Conservation (phyloP, 23 red algal species). For the Gracilariopsis chorda region DNA sequence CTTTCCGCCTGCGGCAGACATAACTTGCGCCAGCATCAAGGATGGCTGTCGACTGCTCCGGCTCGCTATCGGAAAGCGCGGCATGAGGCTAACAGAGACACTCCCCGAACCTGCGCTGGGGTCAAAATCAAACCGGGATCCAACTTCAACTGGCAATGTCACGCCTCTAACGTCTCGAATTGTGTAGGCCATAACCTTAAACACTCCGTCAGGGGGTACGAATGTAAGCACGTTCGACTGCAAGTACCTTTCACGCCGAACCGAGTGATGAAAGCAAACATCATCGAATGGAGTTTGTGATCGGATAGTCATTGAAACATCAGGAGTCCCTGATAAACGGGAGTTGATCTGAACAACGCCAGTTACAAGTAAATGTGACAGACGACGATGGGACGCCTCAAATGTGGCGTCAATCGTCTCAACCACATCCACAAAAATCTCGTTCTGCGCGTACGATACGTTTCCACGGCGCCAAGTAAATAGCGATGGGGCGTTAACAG, state of each 20-base stretch:
- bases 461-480: slow-evolving; percentile 64
- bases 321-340: slow-evolving; percentile 78
- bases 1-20: slow-evolving; percentile 60
- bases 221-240: slow-evolving; percentile 69
- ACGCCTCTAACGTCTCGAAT: slow-evolving; percentile 48
- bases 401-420: slow-evolving; percentile 78
- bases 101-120: slow-evolving; percentile 17
- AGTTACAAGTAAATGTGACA: slow-evolving; percentile 49
- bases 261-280: slow-evolving; percentile 73
- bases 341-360: slow-evolving; percentile 68
- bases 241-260: slow-evolving; percentile 51
- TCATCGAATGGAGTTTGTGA: slow-evolving; percentile 56
- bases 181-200: slow-evolving; percentile 70
- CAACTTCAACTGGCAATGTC: slow-evolving; percentile 63
- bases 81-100: slow-evolving; percentile 48
- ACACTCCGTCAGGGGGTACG: slow-evolving; percentile 83
- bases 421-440: slow-evolving; percentile 90
- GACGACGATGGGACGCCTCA: slow-evolving; percentile 7
- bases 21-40: slow-evolving; percentile 45
- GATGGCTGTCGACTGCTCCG: background rate
- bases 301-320: slow-evolving; percentile 65
- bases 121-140: slow-evolving; percentile 50
- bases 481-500: slow-evolving; percentile 1
- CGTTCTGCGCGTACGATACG: slow-evolving; percentile 82
- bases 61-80: slow-evolving; percentile 28